Evolutionary conservation across 768 basidiomycete genomes (phyloP).

Genomic region (Suillus spraguei): DNA sequence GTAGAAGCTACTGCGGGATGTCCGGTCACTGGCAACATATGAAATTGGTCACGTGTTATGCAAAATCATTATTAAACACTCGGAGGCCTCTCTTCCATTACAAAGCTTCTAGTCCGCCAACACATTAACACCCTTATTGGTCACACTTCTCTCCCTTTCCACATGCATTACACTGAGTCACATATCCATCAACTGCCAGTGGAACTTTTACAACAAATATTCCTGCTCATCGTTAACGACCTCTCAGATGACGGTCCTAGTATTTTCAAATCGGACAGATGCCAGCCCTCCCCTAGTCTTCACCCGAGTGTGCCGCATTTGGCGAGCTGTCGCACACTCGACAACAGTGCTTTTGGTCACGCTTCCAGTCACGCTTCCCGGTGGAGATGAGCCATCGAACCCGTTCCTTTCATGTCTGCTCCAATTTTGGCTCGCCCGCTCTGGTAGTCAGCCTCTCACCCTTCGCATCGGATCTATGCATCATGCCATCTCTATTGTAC

Average conservation of each 20-base stretch:
- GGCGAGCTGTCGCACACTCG: neutral
- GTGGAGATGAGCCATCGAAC: neutral
- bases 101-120: neutral
- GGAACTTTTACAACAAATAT: neutral
- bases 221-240: neutral
- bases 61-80: neutral
- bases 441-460: neutral
- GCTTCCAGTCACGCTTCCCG: neutral
- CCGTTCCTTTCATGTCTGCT: neutral
- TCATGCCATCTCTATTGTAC: too few species aligned
- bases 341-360: neutral
- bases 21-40: too few species aligned
- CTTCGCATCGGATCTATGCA: neutral
- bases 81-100: too few species aligned
- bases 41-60: neutral
- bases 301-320: neutral
- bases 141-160: neutral
- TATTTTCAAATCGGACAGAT: neutral
- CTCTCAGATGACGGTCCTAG: neutral
- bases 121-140: neutral
- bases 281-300: neutral
- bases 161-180: neutral
- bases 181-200: neutral
- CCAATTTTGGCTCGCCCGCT: neutral
- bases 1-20: too few species aligned